Percentiles rank a stretch among this genome's conserved stretches.
phyloP scores from a whole-genome alignment of 1,284 basidiomycete species.

The Cutaneotrichosporon mucoides region DNA sequence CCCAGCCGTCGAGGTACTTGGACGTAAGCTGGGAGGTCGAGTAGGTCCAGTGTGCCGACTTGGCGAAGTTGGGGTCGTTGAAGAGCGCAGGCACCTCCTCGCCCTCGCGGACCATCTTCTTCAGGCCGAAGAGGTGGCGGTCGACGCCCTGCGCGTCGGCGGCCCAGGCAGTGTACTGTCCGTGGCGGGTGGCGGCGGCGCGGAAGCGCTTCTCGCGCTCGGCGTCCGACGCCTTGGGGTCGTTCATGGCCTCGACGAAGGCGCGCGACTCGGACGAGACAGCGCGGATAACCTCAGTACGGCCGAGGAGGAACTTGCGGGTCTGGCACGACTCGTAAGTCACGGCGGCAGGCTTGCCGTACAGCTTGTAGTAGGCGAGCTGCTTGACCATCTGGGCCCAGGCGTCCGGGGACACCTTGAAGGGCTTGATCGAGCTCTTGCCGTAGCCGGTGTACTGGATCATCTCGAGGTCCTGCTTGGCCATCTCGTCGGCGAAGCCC shows the following conservation, averaged over 20 bases:
- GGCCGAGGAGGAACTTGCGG: constrained; percentile 81
- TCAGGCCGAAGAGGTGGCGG: constrained; percentile 89
- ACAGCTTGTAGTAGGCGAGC: constrained; percentile 87
- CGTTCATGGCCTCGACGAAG: constrained; percentile 85
- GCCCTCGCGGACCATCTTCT: constrained; percentile 70
- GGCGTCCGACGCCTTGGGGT: constrained; percentile 56
- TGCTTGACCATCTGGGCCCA: constrained; percentile 96
- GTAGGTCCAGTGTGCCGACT: constrained; percentile 83
- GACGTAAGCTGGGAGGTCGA: constrained; percentile 85
- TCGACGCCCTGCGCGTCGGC: constrained; percentile 94
- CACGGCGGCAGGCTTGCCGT: constrained; percentile 64
- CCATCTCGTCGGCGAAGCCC: constrained; percentile 74
- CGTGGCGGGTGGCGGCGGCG: constrained; percentile 72
- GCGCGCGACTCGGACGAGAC: constrained; percentile 77
- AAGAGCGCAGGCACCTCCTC: constrained; percentile 77
- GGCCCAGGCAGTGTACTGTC: constrained; percentile 83
- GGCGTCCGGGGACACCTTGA: constrained; percentile 86
- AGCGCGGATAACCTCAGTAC: constrained; percentile 91
- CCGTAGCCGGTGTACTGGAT: constrained; percentile 90
- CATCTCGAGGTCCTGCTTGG: constrained; percentile 75
- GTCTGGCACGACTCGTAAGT: constrained; percentile 96
- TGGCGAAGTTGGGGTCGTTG: constrained; percentile 67
- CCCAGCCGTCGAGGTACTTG: constrained; percentile 87
- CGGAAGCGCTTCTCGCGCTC: constrained; percentile 69
- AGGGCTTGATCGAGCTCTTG: constrained; percentile 81